These are phyloP conservation scores for Ophiosphaerella narmari DNA, from an alignment of 2,329 filamentous ascomycete genomes.

Conservation along the genomic window DNA sequence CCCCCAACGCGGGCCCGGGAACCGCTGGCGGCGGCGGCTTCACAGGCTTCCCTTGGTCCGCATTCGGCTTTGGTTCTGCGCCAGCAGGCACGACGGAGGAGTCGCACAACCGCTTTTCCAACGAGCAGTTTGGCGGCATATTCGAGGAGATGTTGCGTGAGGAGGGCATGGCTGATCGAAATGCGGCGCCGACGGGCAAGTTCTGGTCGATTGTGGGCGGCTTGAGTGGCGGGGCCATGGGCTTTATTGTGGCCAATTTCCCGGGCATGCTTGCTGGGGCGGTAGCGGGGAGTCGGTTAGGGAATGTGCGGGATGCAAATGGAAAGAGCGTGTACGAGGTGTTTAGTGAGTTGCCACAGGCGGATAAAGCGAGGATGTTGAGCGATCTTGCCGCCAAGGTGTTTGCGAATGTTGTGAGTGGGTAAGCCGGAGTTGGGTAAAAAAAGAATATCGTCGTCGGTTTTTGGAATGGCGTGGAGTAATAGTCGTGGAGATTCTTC, in stretches of 20 bases:
- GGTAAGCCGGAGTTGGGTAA: neutral
- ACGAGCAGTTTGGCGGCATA: slow-evolving; percentile 80
- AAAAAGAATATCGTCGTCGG: too few relatives aligned
- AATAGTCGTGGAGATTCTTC: too few relatives aligned
- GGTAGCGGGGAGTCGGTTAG: slow-evolving; percentile 90
- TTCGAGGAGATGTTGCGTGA: slow-evolving; percentile 61
- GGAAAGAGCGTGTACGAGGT: slow-evolving; percentile 96
- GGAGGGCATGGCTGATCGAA: slow-evolving; percentile 70
- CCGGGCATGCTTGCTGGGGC: slow-evolving; percentile 87
- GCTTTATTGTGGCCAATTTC: slow-evolving; percentile 93
- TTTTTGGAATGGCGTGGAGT: too few relatives aligned
- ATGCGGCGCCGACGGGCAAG: slow-evolving; percentile 65
- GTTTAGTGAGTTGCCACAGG: slow-evolving; percentile 84
- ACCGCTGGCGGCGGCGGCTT: slow-evolving; percentile 9
- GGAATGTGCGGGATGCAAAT: slow-evolving; percentile 83
- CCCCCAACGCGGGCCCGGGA: slow-evolving; percentile 34
- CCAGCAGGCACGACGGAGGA: slow-evolving; percentile 51
- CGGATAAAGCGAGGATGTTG: slow-evolving; percentile 78
- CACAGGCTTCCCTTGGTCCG: slow-evolving; percentile 76
- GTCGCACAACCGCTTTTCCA: slow-evolving; percentile 62
- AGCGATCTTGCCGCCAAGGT: slow-evolving; percentile 85
- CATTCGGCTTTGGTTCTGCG: slow-evolving; percentile 62
- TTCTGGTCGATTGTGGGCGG: slow-evolving; percentile 91
- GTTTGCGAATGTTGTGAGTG: slow-evolving; percentile 72
- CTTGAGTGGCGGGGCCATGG: slow-evolving; percentile 83